Conservation (phyloP, 176 grass and related monocot genomes). For the Cocos nucifera region DNA sequence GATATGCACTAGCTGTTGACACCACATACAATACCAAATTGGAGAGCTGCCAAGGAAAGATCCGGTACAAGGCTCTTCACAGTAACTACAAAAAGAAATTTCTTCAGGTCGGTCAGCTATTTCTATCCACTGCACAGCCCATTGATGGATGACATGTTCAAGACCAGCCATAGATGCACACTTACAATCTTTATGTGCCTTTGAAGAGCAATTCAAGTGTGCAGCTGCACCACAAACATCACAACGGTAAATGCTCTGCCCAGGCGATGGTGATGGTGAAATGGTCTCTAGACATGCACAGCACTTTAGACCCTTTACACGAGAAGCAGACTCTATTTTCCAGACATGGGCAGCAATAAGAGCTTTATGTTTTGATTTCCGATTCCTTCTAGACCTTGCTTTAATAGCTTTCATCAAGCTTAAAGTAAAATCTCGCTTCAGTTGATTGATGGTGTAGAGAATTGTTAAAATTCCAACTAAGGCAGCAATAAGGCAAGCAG, state of each 20-base stretch:
- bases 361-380: conserved; percentile 56
- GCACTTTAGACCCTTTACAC: conserved; percentile 63
- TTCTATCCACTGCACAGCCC: conserved; percentile 75
- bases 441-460: conserved; percentile 46
- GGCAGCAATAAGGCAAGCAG: conserved; percentile 21
- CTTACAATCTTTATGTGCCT: conserved; percentile 80
- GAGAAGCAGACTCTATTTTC: conserved; percentile 41
- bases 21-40: conserved; percentile 93
- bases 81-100: conserved; percentile 67
- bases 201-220: conserved; percentile 59
- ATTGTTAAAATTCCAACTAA: conserved; percentile 30
- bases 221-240: conserved; percentile 67
- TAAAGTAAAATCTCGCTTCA: conserved; percentile 59
- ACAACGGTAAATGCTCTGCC: conserved; percentile 38
- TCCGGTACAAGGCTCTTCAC: conserved; percentile 69
- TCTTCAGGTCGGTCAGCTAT: conserved; percentile 49
- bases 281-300: conserved; percentile 68
- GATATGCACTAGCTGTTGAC: conserved; percentile 67
- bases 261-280: conserved; percentile 30
- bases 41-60: conserved; percentile 51
- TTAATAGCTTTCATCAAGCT: conserved; percentile 64
- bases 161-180: conserved; percentile 65
- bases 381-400: conserved; percentile 53
- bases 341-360: conserved; percentile 58
- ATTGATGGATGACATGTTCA: conserved; percentile 69